A percentile compares a stretch with the other conserved stretches of the same genome.
Conservation (phyloP, 2,329 filamentous ascomycete species). For the Spiromastix sp. region DNA sequence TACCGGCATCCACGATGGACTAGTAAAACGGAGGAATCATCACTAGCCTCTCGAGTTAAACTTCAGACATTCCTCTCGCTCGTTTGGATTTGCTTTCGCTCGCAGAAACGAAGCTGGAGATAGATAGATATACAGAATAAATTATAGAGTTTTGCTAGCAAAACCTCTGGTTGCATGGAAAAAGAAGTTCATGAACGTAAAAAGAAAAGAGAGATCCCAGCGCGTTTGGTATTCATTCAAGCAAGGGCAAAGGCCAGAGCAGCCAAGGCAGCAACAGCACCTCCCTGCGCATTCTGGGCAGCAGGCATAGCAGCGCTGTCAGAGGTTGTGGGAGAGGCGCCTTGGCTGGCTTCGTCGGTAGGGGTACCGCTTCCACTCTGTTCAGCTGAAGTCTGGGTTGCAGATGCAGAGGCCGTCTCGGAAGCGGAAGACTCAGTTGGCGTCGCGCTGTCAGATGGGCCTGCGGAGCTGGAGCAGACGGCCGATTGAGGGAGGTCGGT, state of each 20-base stretch:
- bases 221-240: too few species aligned
- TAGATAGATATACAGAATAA: too few species aligned
- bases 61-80: too few species aligned
- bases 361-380: neutral
- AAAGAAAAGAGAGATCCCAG: too few species aligned
- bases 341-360: conserved; percentile 8
- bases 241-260: neutral
- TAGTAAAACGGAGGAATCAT: too few species aligned
- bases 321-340: conserved; percentile 18
- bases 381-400: conserved; percentile 4
- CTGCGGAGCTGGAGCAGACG: conserved; percentile 15
- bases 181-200: too few species aligned
- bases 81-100: too few species aligned
- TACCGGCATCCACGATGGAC: too few species aligned
- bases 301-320: neutral
- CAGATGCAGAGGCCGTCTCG: conserved; percentile 14
- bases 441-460: conserved; percentile 4
- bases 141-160: too few species aligned
- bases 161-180: too few species aligned
- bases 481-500: conserved; percentile 24
- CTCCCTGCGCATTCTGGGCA: neutral
- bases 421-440: conserved; percentile 15
- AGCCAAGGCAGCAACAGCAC: neutral
- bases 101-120: too few species aligned
- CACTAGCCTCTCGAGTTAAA: too few species aligned